Conservation (phyloP, 139 green algal species). For the Pleodorina starrii region DNA sequence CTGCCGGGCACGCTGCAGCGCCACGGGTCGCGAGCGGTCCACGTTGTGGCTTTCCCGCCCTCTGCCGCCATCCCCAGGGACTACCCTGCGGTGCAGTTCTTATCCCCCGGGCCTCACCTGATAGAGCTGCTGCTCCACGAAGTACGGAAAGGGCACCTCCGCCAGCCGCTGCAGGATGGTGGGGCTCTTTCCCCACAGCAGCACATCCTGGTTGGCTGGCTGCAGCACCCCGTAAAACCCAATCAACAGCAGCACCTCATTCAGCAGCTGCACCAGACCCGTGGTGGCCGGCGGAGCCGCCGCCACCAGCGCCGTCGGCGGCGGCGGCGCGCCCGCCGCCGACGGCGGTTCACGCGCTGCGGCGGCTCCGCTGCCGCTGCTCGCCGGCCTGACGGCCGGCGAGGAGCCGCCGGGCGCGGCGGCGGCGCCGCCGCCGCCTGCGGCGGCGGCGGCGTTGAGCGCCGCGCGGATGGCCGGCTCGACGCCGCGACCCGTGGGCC, state of each 20-base stretch:
- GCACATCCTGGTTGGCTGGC: conserved; percentile 63
- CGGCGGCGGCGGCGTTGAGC: background rate
- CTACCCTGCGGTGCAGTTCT: too few relatives aligned
- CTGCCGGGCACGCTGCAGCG: too few relatives aligned
- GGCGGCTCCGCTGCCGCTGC: background rate
- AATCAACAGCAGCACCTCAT: conserved; percentile 73
- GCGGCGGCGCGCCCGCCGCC: background rate
- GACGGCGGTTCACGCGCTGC: background rate
- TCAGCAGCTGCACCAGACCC: conserved; percentile 61
- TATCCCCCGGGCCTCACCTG: too few relatives aligned
- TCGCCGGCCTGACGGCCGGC: background rate
- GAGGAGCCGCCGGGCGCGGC: background rate
- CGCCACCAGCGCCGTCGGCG: background rate
- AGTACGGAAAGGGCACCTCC: conserved; percentile 62
- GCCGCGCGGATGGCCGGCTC: conserved; percentile 36
- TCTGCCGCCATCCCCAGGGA: too few relatives aligned
- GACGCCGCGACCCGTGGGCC: background rate
- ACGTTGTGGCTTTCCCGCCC: too few relatives aligned
- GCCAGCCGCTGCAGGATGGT: conserved; percentile 74
- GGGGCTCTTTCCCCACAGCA: conserved; percentile 69
- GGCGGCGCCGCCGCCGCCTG: background rate
- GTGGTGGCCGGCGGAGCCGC: conserved; percentile 16
- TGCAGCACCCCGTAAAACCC: conserved; percentile 63
- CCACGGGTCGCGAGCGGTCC: too few relatives aligned
- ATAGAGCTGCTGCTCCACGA: conserved; percentile 43